Base-by-base conservation (phyloP, 2,329 filamentous ascomycete species). In the Fusarium setosum region DNA sequence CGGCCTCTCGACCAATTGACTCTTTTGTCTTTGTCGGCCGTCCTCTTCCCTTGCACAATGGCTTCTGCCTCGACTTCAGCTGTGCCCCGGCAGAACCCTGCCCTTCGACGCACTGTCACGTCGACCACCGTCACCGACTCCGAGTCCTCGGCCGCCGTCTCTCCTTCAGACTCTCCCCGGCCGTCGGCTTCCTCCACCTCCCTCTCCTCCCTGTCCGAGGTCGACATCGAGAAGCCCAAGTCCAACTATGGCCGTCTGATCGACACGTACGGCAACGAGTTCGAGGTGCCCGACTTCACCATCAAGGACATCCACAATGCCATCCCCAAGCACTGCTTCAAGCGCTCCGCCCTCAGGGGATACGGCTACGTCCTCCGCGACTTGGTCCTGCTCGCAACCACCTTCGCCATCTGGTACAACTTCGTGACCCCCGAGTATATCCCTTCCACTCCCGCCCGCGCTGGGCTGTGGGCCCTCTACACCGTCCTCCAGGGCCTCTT, bases 301-400 rank as follows among this genome's bases (percentile, higher is more conserved):
- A 97, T 99, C 86, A 97, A 97, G 86, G 88, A 99, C 77, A 95
- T 99, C 77, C 91, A 93, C 75, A 92, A 97, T 82, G 96, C 96
- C 77, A 99, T 99, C 71, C 96, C 96, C 68, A 93, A 94, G 81
- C 96, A 97, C 86, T 99, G 96, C 87, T 98, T 92, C 80, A 86
- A 97, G 84, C 91, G 96, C 63, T 97, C 93, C 44, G 92, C 88
- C 63, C 77, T 88, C 68, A 88, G 83, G 68, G 91, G 94, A 69
- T 84, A 97, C 76, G 82, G 77, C 74, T 98, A 98, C 81, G 94
- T 98, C 73, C 86, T 89, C 74, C 90, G 95, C 64, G 96, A 99
- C 80, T 77, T 96, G 42, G 79, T 83, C 68, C 88, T 85, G 72
- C 83, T 98, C 34, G 90, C 86, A 41, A 82, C 85, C 75, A 94